These are phyloP conservation scores for Pharus latifolius DNA, from an alignment of 176 grass and related monocot species.

Conservation along the genomic window DNA sequence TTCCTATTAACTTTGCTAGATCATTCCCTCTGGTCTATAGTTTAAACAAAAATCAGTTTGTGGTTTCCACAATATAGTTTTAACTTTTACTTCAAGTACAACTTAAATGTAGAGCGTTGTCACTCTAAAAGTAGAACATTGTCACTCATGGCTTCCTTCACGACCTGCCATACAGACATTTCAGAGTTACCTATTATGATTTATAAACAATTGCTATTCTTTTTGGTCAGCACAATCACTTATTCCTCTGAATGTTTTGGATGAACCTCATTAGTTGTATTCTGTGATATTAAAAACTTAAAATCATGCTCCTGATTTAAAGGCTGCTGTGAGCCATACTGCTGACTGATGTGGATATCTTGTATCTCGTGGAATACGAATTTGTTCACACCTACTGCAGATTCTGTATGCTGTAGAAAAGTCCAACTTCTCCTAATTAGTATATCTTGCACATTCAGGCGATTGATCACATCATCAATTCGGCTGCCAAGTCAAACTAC, in stretches of 20 bases:
- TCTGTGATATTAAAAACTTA: too few relatives aligned
- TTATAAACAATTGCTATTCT: too few relatives aligned
- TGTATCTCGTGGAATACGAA: constrained; percentile 1
- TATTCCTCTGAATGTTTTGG: background rate
- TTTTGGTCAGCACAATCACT: background rate
- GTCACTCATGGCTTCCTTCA: background rate
- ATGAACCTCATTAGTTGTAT: background rate
- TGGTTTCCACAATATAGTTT: background rate
- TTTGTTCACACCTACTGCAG: background rate
- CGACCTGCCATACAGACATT: background rate
- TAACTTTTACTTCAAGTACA: background rate
- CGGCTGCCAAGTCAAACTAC: constrained; percentile 95
- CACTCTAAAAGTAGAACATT: background rate
- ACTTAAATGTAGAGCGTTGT: background rate
- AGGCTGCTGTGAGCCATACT: too few relatives aligned
- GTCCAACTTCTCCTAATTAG: background rate
- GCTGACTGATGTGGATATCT: background rate
- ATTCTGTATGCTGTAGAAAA: background rate
- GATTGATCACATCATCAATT: constrained; percentile 99
- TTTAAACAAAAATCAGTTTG: background rate
- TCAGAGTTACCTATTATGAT: background rate
- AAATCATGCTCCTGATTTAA: too few relatives aligned
- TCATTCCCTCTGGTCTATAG: background rate
- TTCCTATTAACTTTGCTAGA: background rate
- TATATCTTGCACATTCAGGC: constrained; percentile 48